These are phyloP conservation scores for Nicotiana benthamiana DNA, from an alignment of 257 asterid species.

Conservation along the genomic window DNA sequence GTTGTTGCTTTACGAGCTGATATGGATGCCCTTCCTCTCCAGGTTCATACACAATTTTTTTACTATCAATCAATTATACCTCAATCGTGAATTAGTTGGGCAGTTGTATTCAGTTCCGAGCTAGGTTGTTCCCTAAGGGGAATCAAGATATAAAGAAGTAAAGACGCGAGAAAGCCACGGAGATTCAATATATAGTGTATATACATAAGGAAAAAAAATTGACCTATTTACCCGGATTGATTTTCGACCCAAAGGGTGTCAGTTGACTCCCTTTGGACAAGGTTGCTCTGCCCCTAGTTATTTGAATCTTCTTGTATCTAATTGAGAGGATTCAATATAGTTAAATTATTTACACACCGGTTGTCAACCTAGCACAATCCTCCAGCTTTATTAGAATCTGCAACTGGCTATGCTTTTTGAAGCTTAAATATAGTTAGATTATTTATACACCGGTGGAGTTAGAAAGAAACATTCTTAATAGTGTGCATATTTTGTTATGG, in stretches of 20 bases:
- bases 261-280: too few species aligned
- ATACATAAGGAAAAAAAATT: too few species aligned
- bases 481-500: background rate
- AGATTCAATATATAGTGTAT: background rate
- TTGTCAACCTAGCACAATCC: background rate
- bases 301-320: background rate
- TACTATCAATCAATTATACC: background rate
- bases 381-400: background rate
- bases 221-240: background rate
- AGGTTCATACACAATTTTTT: constrained; percentile 24
- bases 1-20: constrained; percentile 85
- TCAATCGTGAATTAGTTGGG: background rate
- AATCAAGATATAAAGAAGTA: too few species aligned
- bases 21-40: constrained; percentile 73
- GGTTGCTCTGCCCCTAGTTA: background rate
- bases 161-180: too few species aligned
- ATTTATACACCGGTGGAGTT: too few species aligned
- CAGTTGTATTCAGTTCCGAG: background rate
- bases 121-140: background rate
- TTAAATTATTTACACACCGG: background rate
- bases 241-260: background rate
- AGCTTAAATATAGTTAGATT: background rate
- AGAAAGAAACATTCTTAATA: background rate
- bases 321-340: background rate
- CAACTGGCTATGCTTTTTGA: background rate